Evolutionary conservation across 805 yeast species (phyloP), one percentile per base, ranked within the genome.

Genomic region (Tetrapisispora fleetii): DNA sequence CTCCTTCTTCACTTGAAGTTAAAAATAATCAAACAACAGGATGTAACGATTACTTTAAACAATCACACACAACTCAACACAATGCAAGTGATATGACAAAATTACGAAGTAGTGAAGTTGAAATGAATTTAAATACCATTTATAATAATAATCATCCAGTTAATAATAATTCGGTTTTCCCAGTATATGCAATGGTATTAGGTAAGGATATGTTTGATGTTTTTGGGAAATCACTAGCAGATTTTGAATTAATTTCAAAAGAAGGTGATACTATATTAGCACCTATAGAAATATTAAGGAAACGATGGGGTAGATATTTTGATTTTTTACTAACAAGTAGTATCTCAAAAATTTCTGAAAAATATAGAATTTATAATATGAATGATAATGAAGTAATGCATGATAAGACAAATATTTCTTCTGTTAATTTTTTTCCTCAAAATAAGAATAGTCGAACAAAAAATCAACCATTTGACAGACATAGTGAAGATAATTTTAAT

Each of bases 251-350:
- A 44, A 73, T 85, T 11, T 76, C 85, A 1, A 71, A 77, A 16
- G 85, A 80, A 54, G 91, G 90, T 4, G 81, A 79, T 45, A 65
- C 80, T 17, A 71, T 83, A 16, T 79, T 83, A 0, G 79, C 81
- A 10, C 83, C 90, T 0, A 52, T 79, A 45, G 72, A 70, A 52
- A 67, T 85, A 3, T 69, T 85, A 46, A 72, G 85, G 54, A 82
- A 80, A 54, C 70, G 95, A 58, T 85, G 95, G 95, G 93, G 93
- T 0, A 64, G 77, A 35, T 81, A 77, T 51, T 85, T 85, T 58
- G 81, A 81, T 52, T 73, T 74, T 52, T 55, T 84, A 22, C 60
- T 85, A 33, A 72, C 88, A 0, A 74, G 75, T 55, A 85, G 83
- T 1, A 84, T 83, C 60, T 79, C 84, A 1, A 69, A 77, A 48